phyloP scores from a whole-genome alignment of 208 protist species.

The Angomonas deanei region DNA sequence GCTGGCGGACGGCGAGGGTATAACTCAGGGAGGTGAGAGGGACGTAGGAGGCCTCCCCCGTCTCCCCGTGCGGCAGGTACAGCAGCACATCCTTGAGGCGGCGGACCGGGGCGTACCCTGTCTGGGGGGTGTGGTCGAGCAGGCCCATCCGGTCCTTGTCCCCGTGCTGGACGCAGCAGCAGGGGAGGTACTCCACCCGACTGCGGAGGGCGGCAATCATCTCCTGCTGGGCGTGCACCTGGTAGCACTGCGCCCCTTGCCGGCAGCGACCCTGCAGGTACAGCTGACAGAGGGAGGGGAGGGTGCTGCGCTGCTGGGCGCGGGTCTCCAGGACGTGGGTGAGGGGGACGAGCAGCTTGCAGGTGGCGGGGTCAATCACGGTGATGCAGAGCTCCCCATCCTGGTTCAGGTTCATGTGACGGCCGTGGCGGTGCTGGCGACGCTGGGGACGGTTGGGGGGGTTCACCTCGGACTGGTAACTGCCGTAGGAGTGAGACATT shows the following conservation, averaged over 20 bases:
- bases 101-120: slow-evolving; percentile 5
- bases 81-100: slow-evolving; percentile 22
- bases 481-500: background rate
- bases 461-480: background rate
- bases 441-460: background rate
- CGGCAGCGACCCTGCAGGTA: slow-evolving; percentile 60
- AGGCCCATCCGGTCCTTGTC: slow-evolving; percentile 47
- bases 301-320: slow-evolving; percentile 38
- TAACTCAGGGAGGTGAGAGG: slow-evolving; percentile 54
- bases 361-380: slow-evolving; percentile 71
- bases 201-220: slow-evolving; percentile 46
- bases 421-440: slow-evolving; percentile 7
- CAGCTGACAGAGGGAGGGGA: slow-evolving; percentile 77
- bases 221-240: slow-evolving; percentile 66
- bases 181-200: slow-evolving; percentile 51
- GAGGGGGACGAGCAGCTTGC: slow-evolving; percentile 63
- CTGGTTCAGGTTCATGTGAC: slow-evolving; percentile 30
- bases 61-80: slow-evolving; percentile 24
- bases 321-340: slow-evolving; percentile 54
- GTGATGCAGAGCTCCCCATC: slow-evolving; percentile 38
- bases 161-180: slow-evolving; percentile 68
- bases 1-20: slow-evolving; percentile 45
- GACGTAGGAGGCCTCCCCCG: slow-evolving; percentile 23
- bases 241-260: slow-evolving; percentile 63
- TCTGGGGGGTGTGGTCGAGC: background rate